phyloP scores from a whole-genome alignment of 345 rosid genomes.

The Chamaenerion angustifolium region DNA sequence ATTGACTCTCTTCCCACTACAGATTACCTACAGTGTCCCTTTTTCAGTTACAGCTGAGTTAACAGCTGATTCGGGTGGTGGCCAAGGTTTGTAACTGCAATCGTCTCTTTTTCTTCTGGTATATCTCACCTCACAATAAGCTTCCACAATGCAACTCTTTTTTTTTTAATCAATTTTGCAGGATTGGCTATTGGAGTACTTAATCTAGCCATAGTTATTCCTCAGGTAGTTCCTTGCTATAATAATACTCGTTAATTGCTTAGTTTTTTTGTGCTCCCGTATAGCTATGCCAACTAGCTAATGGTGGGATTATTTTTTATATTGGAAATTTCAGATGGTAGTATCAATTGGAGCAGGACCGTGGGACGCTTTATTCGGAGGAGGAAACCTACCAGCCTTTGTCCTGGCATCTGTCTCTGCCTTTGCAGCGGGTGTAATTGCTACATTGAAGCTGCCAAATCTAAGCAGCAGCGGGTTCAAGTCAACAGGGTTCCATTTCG shows the following conservation, averaged over 20 bases:
- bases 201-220: constrained; percentile 86
- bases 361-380: constrained; percentile 93
- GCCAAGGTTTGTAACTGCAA: constrained; percentile 50
- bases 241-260: not conserved
- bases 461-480: constrained; percentile 45
- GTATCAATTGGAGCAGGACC: constrained; percentile 92
- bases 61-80: constrained; percentile 92
- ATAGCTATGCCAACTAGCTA: constrained; percentile 16
- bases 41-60: constrained; percentile 89
- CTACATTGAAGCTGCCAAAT: constrained; percentile 51
- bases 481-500: constrained; percentile 76
- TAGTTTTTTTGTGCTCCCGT: too few relatives aligned
- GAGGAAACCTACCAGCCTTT: constrained; percentile 93
- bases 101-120: constrained; percentile 1
- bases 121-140: not conserved
- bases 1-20: constrained; percentile 9
- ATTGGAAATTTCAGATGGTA: constrained; percentile 42
- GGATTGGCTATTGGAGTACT: constrained; percentile 95
- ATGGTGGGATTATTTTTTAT: constrained; percentile 2
- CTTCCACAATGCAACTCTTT: too few relatives aligned
- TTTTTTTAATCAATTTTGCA: constrained; percentile 17
- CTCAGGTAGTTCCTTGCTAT: constrained; percentile 37
- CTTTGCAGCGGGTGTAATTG: constrained; percentile 63
- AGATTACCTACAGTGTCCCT: constrained; percentile 91
- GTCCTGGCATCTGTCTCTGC: constrained; percentile 60